phyloP scores from a whole-genome alignment of 2,329 filamentous ascomycete genomes.

The Colletotrichum sp. region DNA sequence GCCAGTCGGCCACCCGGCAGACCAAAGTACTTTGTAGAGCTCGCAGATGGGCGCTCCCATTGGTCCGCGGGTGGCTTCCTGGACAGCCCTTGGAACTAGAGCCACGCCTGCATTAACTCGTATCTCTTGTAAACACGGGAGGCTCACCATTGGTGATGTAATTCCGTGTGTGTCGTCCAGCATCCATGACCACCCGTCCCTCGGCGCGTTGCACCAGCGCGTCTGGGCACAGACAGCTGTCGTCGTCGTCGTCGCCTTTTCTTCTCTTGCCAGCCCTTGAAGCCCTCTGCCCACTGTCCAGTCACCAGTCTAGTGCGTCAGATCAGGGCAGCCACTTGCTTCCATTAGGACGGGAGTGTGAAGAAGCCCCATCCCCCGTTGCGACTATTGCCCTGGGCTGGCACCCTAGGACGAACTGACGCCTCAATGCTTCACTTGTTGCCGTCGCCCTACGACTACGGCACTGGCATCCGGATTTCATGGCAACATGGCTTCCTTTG shows the following conservation, averaged over 20 bases:
- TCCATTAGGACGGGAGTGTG: neutral
- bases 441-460: neutral
- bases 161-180: neutral
- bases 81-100: neutral
- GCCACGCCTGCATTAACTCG: neutral
- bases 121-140: neutral
- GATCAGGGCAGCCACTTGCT: neutral
- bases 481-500: neutral
- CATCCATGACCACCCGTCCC: neutral
- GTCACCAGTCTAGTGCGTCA: neutral
- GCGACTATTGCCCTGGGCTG: neutral
- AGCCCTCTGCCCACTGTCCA: neutral
- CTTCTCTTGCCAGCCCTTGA: neutral
- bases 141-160: slow-evolving; percentile 15
- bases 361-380: neutral
- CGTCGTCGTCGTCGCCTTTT: neutral
- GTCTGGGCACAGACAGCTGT: slow-evolving; percentile 5
- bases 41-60: neutral
- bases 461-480: neutral
- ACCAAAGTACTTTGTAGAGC: neutral
- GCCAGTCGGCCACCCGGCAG: neutral
- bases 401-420: neutral
- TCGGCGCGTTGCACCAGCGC: slow-evolving; percentile 9
- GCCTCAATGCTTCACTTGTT: neutral
- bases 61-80: neutral